Percentiles rank a stretch among this genome's conserved stretches.
phyloP scores from a whole-genome alignment of 2,329 filamentous ascomycete genomes.

The Ophiostoma sp. region DNA sequence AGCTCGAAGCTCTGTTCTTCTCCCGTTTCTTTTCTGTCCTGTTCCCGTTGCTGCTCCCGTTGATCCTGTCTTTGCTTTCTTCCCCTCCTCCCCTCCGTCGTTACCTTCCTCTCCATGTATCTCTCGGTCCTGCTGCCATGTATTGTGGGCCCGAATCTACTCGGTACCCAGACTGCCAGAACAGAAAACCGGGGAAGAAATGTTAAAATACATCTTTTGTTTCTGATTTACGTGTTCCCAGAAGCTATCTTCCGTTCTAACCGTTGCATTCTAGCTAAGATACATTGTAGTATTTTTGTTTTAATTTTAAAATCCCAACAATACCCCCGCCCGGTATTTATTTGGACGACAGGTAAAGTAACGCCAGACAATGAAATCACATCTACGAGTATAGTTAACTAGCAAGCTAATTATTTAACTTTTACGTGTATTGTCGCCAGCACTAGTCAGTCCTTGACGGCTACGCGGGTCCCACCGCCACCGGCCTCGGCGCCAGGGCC shows the following conservation, averaged over 20 bases:
- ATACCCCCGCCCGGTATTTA: no score
- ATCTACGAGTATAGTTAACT: no score
- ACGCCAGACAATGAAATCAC: no score
- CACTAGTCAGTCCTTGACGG: neutral
- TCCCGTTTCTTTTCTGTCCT: neutral
- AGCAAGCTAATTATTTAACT: no score
- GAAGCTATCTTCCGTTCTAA: neutral
- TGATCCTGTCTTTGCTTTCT: neutral
- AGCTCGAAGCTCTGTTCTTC: neutral
- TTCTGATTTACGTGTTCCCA: neutral
- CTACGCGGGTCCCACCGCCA: neutral
- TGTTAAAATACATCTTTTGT: neutral
- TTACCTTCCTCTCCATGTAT: neutral
- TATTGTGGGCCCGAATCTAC: conserved; percentile 6
- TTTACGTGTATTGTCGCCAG: neutral
- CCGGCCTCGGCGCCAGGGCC: conserved; percentile 3
- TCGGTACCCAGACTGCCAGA: neutral
- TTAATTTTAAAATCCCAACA: no score
- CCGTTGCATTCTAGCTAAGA: no score
- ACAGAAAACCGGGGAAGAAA: conserved; percentile 10
- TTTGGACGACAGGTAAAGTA: no score
- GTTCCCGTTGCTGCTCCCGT: neutral
- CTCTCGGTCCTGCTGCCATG: neutral
- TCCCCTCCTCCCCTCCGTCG: neutral
- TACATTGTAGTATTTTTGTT: no score